Evolutionary conservation across 2,329 filamentous ascomycete genomes (phyloP).

Genomic region (Colletotrichum salicis): DNA sequence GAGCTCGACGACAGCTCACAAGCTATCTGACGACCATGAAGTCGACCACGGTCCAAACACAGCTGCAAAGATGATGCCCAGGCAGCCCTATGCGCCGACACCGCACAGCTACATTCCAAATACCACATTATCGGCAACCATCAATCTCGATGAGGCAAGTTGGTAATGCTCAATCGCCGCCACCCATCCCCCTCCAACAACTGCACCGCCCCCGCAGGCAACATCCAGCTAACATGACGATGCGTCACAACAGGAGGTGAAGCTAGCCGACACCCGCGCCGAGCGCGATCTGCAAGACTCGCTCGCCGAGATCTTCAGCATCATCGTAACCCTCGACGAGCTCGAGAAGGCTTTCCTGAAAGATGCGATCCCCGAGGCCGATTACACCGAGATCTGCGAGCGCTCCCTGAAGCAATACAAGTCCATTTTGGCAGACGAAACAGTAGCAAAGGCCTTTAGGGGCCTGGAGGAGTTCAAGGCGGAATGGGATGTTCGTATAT

Average conservation of each 20-base stretch:
- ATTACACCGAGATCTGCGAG: conserved; percentile 97
- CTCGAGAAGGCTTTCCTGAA: conserved; percentile 97
- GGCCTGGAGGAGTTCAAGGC: conserved; percentile 91
- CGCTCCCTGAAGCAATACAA: conserved; percentile 96
- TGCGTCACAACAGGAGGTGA: conserved; percentile 77
- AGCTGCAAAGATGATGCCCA: conserved; percentile 59
- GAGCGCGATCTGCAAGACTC: conserved; percentile 96
- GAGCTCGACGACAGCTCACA: conserved; percentile 21
- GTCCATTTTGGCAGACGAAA: conserved; percentile 89
- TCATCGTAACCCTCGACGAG: conserved; percentile 93
- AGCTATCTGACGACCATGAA: conserved; percentile 30
- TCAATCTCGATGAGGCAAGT: conserved; percentile 89
- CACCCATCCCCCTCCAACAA: conserved; percentile 1
- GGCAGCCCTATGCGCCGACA: conserved; percentile 85
- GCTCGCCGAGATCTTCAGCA: conserved; percentile 96
- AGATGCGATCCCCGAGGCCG: conserved; percentile 88
- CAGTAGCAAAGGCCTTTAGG: conserved; percentile 86
- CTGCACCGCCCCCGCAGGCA: conserved; percentile 64
- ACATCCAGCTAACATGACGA: conserved; percentile 24
- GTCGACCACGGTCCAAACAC: conserved; percentile 16
- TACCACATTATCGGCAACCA: conserved; percentile 83
- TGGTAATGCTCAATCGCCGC: conserved; percentile 23
- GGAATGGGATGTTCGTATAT: conserved; percentile 82
- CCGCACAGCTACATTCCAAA: conserved; percentile 93
- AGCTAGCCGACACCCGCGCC: conserved; percentile 84